Evolutionary conservation across 2,329 filamentous ascomycete genomes (phyloP), one percentile per base, ranked within the genome.

Genomic region (Chaetomiaceae sp.): DNA sequence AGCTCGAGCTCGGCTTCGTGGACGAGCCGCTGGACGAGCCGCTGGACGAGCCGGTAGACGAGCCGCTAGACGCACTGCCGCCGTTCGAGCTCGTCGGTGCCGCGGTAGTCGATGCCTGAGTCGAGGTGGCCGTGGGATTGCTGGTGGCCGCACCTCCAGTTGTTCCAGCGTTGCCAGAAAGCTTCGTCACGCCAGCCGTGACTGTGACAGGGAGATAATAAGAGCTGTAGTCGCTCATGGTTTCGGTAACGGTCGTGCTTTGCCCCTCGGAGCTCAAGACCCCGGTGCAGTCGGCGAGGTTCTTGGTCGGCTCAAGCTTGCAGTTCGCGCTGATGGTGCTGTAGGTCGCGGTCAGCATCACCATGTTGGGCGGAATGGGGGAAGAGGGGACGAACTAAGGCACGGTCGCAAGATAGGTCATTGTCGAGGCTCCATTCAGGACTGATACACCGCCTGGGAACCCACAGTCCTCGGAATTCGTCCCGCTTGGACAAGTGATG

Each of bases 401-500:
- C 2, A 34, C 17, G 0, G 50, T 45, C 23, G 59, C 44, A 25
- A 55, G 38, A 6, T 58, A 53, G 3, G 50, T 37, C 25, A 61
- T n/a, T 2, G 61, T 61, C 3, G 56, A 59, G n/a, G 60, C 56
- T 6, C 63, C 65, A 23, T 60, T 50, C 9, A 60, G 23, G 9
- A 66, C 19, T 23, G 51, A 52, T 15, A 62, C 1, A 20, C 60
- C 60, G 11, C 39, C 48, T 1, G 46, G 59, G 4, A 63, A 52
- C 8, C 60, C 58, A 42, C 63, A 62, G 6, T 65, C 58, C 11
- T 46, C 29, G n/a, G 29, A 17, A 37, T 36, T 19, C n/a, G 47
- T 48, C 43, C 44, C 55, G 25, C 55, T 57, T 0, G 63, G 61
- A 58, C 63, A 66, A 22, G 36, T 33, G 20, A 66, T 20, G 25